Conservation (phyloP, 2,329 filamentous ascomycete species). For the Beauveria sp. region DNA sequence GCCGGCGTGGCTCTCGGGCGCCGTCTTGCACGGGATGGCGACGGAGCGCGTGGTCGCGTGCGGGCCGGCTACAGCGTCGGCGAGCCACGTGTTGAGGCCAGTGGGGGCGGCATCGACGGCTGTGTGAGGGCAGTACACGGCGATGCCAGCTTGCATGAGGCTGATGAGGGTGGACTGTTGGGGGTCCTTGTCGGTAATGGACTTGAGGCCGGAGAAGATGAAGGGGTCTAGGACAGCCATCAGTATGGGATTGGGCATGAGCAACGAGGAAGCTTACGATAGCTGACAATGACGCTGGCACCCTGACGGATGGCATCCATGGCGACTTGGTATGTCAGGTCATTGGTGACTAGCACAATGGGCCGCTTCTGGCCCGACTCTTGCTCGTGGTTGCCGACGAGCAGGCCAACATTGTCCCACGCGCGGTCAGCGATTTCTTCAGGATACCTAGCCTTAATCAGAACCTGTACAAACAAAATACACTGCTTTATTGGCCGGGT, state of each 20-base stretch:
- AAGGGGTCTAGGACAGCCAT: constrained; percentile 79
- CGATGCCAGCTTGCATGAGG: constrained; percentile 78
- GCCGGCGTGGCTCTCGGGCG: constrained; percentile 36
- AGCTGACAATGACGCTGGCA: constrained; percentile 76
- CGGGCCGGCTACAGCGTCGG: constrained; percentile 65
- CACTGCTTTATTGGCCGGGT: no score
- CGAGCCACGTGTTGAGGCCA: constrained; percentile 91
- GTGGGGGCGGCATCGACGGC: constrained; percentile 80
- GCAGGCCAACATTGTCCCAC: constrained; percentile 94
- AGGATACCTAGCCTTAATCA: constrained; percentile 58
- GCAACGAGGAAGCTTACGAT: constrained; percentile 49
- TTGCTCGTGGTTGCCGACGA: constrained; percentile 41
- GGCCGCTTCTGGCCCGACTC: constrained; percentile 23
- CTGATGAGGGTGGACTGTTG: constrained; percentile 81
- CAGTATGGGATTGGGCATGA: neutral
- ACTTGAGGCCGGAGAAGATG: constrained; percentile 90
- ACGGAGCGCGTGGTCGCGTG: constrained; percentile 32
- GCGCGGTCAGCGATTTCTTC: constrained; percentile 79
- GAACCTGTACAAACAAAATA: neutral
- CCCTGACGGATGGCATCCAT: constrained; percentile 77
- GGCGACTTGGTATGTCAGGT: constrained; percentile 81
- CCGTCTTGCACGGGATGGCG: constrained; percentile 35
- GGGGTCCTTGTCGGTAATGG: constrained; percentile 72
- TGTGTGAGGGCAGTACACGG: constrained; percentile 93
- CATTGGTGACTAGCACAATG: constrained; percentile 61